Conservation (phyloP, 2,329 filamentous ascomycete species). For the Canariomyces notabilis region DNA sequence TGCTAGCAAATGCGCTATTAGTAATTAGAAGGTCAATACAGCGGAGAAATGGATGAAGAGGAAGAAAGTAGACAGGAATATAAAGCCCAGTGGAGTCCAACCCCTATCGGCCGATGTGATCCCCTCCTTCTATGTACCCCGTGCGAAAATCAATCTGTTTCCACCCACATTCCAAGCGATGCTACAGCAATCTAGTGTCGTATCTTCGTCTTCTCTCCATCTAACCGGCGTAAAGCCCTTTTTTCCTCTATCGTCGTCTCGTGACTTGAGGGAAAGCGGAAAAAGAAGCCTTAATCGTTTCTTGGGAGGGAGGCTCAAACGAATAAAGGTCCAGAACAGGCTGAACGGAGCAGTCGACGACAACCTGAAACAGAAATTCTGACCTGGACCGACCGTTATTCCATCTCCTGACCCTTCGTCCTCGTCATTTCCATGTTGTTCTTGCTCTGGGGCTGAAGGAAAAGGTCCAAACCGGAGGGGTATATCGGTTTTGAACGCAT, state of each 20-base stretch:
- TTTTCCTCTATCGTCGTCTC: not conserved
- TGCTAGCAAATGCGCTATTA: not conserved
- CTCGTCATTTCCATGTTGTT: not conserved
- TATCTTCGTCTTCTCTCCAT: constrained; percentile 3
- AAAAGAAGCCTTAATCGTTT: not conserved
- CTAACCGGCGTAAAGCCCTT: not conserved
- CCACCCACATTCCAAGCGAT: not conserved
- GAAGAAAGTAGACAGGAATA: no score
- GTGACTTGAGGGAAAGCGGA: not conserved
- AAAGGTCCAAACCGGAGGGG: constrained; percentile 9
- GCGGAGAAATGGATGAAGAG: not conserved
- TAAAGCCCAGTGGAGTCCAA: not conserved
- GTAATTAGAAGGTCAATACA: not conserved
- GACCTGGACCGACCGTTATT: not conserved
- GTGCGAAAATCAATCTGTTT: not conserved
- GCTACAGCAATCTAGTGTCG: not conserved
- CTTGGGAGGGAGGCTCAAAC: not conserved
- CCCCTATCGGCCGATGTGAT: not conserved
- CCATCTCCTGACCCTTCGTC: not conserved
- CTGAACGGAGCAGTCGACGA: no score
- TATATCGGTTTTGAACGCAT: constrained; percentile 19
- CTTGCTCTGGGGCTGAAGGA: not conserved
- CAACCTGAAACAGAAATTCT: not conserved
- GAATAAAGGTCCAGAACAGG: no score
- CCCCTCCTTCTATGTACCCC: not conserved